A percentile compares a stretch with the other conserved stretches of the same genome.
These are phyloP conservation scores for Amyloporia xantha DNA, from an alignment of 768 basidiomycete species.

Conservation along the genomic window DNA sequence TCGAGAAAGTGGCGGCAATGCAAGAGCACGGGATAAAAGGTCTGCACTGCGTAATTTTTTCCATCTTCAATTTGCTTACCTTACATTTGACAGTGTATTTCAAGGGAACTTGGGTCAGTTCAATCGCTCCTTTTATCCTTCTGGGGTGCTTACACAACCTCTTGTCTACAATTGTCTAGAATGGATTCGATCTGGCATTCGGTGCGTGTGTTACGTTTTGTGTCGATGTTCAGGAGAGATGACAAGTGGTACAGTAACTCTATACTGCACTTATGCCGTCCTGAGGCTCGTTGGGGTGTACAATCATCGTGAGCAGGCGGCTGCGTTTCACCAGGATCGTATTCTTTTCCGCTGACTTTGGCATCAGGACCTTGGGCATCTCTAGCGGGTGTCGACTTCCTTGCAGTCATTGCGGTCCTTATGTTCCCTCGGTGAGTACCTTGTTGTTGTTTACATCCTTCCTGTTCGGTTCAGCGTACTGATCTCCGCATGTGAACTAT, in stretches of 20 bases:
- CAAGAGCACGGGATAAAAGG: slow-evolving; percentile 93
- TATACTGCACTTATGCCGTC: slow-evolving; percentile 69
- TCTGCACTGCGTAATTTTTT: slow-evolving; percentile 19
- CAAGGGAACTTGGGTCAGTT: slow-evolving; percentile 74
- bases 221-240: not conserved
- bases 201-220: slow-evolving; percentile 31
- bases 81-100: slow-evolving; percentile 52
- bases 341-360: not conserved
- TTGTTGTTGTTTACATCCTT: not conserved
- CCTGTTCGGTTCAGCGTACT: not conserved
- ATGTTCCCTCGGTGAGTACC: slow-evolving; percentile 72
- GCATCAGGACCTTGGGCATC: slow-evolving; percentile 57
- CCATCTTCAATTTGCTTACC: not conserved
- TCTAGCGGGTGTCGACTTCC: slow-evolving; percentile 67
- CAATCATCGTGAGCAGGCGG: slow-evolving; percentile 53
- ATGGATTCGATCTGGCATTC: slow-evolving; percentile 91
- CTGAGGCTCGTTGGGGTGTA: slow-evolving; percentile 77
- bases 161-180: too few relatives aligned
- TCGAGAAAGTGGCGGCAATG: slow-evolving; percentile 92
- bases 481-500: too few relatives aligned
- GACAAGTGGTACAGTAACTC: slow-evolving; percentile 46
- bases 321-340: not conserved
- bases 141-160: too few relatives aligned
- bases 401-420: slow-evolving; percentile 84
- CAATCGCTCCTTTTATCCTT: slow-evolving; percentile 5